Evolutionary conservation across 768 basidiomycete species (phyloP).

Genomic region (Lyophyllum shimeji): DNA sequence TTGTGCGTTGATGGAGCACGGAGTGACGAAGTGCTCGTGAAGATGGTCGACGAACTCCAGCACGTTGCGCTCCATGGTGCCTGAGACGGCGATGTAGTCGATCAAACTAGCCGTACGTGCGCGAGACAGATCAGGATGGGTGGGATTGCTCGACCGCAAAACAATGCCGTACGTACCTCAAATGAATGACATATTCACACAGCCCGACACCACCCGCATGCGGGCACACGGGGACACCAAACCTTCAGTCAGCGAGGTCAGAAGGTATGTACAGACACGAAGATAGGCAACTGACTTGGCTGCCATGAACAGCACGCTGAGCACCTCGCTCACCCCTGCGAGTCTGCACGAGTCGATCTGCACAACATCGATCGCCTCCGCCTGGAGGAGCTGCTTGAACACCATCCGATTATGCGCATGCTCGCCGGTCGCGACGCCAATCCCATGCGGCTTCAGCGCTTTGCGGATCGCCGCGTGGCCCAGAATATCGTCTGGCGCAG

Average conservation of each 20-base stretch:
- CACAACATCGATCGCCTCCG: conserved; percentile 90
- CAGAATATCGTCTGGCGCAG: conserved; percentile 88
- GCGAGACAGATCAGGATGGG: background rate
- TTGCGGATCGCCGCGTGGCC: conserved; percentile 81
- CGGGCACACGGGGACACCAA: conserved; percentile 85
- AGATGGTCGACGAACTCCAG: conserved; percentile 90
- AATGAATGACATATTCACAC: conserved; percentile 89
- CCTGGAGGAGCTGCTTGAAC: conserved; percentile 94
- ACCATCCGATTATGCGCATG: conserved; percentile 93
- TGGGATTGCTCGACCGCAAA: background rate
- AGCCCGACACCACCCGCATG: conserved; percentile 95
- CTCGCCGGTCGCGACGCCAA: conserved; percentile 93
- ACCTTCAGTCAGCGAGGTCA: conserved; percentile 36
- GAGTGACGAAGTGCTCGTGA: conserved; percentile 90
- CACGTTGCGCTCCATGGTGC: conserved; percentile 91
- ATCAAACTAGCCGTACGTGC: conserved; percentile 60
- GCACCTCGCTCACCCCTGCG: conserved; percentile 92
- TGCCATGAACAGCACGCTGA: conserved; percentile 87
- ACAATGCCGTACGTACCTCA: conserved; percentile 52
- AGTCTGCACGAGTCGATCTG: conserved; percentile 95
- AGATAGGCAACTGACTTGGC: conserved; percentile 55
- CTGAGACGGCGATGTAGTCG: conserved; percentile 91
- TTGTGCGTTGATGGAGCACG: conserved; percentile 80
- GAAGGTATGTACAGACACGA: background rate
- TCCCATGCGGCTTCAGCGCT: conserved; percentile 73